Percentiles rank a stretch among this genome's conserved stretches.
These are phyloP conservation scores for Lentinula sp. DNA, from an alignment of 768 basidiomycete species.

Conservation along the genomic window DNA sequence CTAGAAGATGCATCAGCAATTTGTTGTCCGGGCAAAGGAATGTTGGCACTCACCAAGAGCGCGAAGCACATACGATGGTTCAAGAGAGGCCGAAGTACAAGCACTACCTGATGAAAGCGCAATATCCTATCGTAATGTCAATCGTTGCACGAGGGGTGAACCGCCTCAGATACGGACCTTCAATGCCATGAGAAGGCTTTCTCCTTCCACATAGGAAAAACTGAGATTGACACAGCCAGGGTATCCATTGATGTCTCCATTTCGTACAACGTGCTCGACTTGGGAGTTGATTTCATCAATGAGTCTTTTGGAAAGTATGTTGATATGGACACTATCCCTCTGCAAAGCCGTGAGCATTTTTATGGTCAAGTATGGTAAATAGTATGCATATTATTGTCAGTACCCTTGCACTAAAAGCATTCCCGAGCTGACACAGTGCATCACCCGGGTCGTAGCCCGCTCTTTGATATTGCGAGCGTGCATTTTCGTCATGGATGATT, in stretches of 20 bases:
- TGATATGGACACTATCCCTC: conserved; percentile 76
- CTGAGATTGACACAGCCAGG: conserved; percentile 95
- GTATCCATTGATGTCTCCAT: conserved; percentile 89
- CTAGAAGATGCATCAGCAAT: conserved; percentile 24
- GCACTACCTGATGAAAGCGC: conserved; percentile 97
- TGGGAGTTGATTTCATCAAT: conserved; percentile 74
- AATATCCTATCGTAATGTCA: conserved; percentile 60
- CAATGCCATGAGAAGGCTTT: conserved; percentile 94
- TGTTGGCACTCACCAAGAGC: conserved; percentile 61
- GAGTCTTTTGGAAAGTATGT: conserved; percentile 72
- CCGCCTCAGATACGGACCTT: conserved; percentile 49
- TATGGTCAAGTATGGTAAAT: conserved; percentile 2
- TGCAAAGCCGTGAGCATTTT: conserved; percentile 24
- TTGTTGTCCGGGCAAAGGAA: neutral
- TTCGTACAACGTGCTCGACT: conserved; percentile 89
- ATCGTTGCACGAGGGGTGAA: neutral
- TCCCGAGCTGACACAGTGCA: conserved; percentile 39
- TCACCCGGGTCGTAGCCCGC: conserved; percentile 40
- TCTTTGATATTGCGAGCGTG: conserved; percentile 25
- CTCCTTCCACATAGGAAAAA: conserved; percentile 96
- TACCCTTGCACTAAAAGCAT: conserved; percentile 89
- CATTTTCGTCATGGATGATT: conserved; percentile 34
- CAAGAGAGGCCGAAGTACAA: conserved; percentile 96
- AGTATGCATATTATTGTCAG: conserved; percentile 42
- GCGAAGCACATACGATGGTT: conserved; percentile 96